Evolutionary conservation across 371 early-diverging fungal species (phyloP), one percentile per base, ranked within the genome.

Genomic region (Mucor circinelloides): DNA sequence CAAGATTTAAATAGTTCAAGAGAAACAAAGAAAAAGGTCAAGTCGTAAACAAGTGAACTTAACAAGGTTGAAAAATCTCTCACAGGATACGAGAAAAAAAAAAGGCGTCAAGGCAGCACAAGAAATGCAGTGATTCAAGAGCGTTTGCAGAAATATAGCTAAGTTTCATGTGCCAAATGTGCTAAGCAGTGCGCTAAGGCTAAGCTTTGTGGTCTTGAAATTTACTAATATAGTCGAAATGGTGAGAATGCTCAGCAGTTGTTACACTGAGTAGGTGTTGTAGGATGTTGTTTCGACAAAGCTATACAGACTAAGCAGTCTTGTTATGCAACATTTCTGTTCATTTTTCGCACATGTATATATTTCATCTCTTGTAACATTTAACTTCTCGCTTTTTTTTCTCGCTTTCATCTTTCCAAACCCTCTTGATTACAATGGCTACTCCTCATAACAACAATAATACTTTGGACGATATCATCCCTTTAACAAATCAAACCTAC

Each of bases 1-100:
- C 23, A 27, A 52, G 52, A 15, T 52, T 52, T 52, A 52, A 52
- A 52, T 52, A 52, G 28, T 52, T 52, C 52, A 48, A 65, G 56
- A 48, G 46, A 46, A 44, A 58, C 57, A 58, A 44, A 46, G 8
- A 44, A 42, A 40, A 36, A 50, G 13, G 8, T 1, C 5, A 21
- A 32, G 19, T 10, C n/a, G n/a, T 10, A 56, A 56, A n/a, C 7
- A 17, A 13, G 32, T 2, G 15, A n/a, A 28, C 56, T 56, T 56
- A 19, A 56, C n/a, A 56, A 23, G 17, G 6, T 31, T 17, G 3
- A 56, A 25, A 52, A 52, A 52, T 52, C 52, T 52, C 52, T 52
- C 52, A 54, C 36, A 63, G 34, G 32, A 46, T 10, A 55, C 6
- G 15, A 52, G 12, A 13, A 1, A 27, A 15, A 44, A 44, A 46